Base-by-base conservation (phyloP, 148 eudicot species). In the Fallopia convolvulus region DNA sequence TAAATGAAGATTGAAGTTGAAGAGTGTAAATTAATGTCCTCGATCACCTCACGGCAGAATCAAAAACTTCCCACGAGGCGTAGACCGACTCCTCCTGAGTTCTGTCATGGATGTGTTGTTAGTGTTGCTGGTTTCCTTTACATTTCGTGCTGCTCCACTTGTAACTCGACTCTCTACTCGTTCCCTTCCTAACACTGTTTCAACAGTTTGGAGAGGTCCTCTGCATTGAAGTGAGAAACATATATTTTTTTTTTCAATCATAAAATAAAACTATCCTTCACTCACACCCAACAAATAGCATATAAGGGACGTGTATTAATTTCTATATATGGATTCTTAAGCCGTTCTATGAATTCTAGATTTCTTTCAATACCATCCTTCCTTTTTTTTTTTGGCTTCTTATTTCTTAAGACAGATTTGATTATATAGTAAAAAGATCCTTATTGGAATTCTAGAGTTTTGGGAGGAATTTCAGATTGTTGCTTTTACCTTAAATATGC, bases 21-120 rank as follows among this genome's bases (percentile, higher is more conserved):
- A 68, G 42, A 36, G 48, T 17, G 60, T 40, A 9, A 12, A 5
- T 21, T 68, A 42, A 9, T 42, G 30, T 42, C 46, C 46, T 42
- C n/a, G n/a, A n/a, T n/a, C 46, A 44, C 79, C 76, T 84, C 83
- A 89, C 75, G 88, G 82, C 80, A 85, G 75, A 76, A 77, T 82
- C 75, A 86, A 79, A 79, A 92, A 87, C 70, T 85, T 90, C 36
- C 96, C 96, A 7, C 91, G 96, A 30, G 98, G 95, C 40, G 87
- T 86, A 47, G 98, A 94, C 58, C 89, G 86, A 85, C 97, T 94
- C 84, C 97, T 87, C 73, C 89, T 88, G 47, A 83, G 53, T 17
- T 89, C 86, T 14, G 86, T 79, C 82, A 79, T 77, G 73, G 89
- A 70, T 47, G 83, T 68, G 74, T 77, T 77, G 17, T 52, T 86